Evolutionary conservation across 495 filamentous ascomycete genomes (phyloP), one percentile per base, ranked within the genome.

Genomic region (Paragyromitra xinjiangensis): DNA sequence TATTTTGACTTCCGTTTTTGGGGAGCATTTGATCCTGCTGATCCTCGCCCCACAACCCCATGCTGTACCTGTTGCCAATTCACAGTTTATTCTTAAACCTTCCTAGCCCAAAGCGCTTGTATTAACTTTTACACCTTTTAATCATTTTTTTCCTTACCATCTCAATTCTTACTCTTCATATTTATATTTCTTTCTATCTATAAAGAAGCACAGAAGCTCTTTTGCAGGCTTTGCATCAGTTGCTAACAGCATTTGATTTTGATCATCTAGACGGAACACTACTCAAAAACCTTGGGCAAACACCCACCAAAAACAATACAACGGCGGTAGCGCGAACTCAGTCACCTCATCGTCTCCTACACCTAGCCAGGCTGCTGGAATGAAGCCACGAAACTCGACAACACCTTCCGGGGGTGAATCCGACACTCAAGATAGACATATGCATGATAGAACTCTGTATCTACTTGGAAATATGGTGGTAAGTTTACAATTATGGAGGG

Each of bases 371-470:
- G 80, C 85, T 34, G 83, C 82, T 29, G 83, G 85, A 11, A 84
- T 87, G 66, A 85, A 83, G 64, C 79, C 83, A 61, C 45, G 69
- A 62, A 81, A 81, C 40, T 75, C 84, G 40, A 86, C 86, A 80
- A n/a, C 67, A 51, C 39, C 73, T 51, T 40, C 71, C 8, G 75
- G 74, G 12, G 79, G 80, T 11, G 90, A 90, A 71, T 85, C 86
- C 34, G 88, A 86, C 73, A 88, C 87, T 4, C 81, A 88, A 14
- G 91, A 92, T 71, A 88, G 86, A 72, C 89, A 90, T 81, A 86
- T 89, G 24, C 88, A 91, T 81, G 90, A 92, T 79, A 87, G 91
- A 68, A 85, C 91, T 14, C 78, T 91, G 53, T 92, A 88, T 83
- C 80, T 92, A 26, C 81, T 92, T 22, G 88, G 88, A 37, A 89